Base-by-base conservation (phyloP, 208 protist genomes). In the Acanthamoeba lenticulata region DNA sequence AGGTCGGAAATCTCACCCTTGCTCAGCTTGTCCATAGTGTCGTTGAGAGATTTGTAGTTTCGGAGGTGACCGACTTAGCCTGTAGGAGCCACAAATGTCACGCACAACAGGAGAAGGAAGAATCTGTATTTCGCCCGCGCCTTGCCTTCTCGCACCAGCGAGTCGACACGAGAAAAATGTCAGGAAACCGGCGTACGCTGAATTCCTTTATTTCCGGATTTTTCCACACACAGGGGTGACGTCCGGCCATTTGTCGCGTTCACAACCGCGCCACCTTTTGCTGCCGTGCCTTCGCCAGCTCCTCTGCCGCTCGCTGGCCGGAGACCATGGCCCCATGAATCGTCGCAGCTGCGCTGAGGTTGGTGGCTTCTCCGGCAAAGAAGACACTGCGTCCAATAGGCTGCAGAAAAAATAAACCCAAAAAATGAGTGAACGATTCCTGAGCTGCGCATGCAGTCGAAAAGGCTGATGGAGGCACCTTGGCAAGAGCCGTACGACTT, bases 11-110 rank as follows among this genome's bases (percentile, higher is more conserved):
- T 81, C 40, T 81, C 72, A 24, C 72, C 72, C 72, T 81, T 81
- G 72, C 72, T 81, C 72, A 81, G 72, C 72, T 81, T 81, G 72
- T 81, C 72, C 72, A 81, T 81, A 38, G 38, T 81, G 72, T 81
- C 45, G 72, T 81, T 81, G 21, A 47, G 40, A 81, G 72, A 81
- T 81, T 81, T 81, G 72, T 29, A 81, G 72, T 81, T 47, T 81
- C 72, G 72, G 72, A 81, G 34, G 38, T 32, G 72, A 47, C 72
- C 72, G 72, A 81, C 72, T 81, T 81, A 81, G 72, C 72, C 72
- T 81, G 72, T 60, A 81, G 72, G 72, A 81, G 36, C 72, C 72
- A 81, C 72, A 81, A 81, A 81, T 81, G 72, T 81, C 72, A 38
- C 15, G 17, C 38, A 81, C 72, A 81, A 81, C 72, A 81, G 40